These are phyloP conservation scores for Saturnispora gosingensis DNA, from an alignment of 805 yeast species.

Conservation along the genomic window DNA sequence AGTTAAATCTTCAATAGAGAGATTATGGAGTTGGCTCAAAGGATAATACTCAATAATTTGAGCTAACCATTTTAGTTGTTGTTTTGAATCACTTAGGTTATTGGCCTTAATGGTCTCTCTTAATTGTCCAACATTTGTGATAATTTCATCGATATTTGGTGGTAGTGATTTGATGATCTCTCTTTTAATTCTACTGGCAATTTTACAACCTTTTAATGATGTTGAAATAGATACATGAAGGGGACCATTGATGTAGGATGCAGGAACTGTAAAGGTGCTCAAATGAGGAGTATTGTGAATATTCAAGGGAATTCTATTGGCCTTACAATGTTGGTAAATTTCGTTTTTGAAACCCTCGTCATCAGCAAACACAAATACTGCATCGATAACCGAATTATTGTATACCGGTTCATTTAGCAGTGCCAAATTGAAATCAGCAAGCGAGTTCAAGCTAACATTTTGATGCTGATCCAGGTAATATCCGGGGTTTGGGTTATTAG, in stretches of 20 bases:
- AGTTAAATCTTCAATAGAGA: slow-evolving; percentile 50
- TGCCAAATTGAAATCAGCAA: background rate
- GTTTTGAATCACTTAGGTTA: slow-evolving; percentile 42
- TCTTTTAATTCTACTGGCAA: slow-evolving; percentile 72
- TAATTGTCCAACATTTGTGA: slow-evolving; percentile 59
- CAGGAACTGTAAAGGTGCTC: slow-evolving; percentile 68
- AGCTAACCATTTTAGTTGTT: slow-evolving; percentile 69
- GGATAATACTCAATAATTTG: slow-evolving; percentile 92
- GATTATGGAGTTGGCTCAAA: slow-evolving; percentile 46
- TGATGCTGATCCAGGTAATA: background rate
- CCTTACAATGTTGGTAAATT: slow-evolving; percentile 44
- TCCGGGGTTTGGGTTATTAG: background rate
- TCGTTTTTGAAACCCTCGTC: background rate
- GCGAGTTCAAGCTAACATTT: background rate
- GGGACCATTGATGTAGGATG: slow-evolving; percentile 56
- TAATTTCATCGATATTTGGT: slow-evolving; percentile 54
- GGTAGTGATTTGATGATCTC: slow-evolving; percentile 64
- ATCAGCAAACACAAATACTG: slow-evolving; percentile 1
- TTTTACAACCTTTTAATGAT: slow-evolving; percentile 79
- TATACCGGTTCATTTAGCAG: background rate
- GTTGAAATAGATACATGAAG: slow-evolving; percentile 81
- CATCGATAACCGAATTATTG: background rate
- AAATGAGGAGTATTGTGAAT: slow-evolving; percentile 62
- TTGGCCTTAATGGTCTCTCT: slow-evolving; percentile 29
- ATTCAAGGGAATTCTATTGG: slow-evolving; percentile 72